These are phyloP conservation scores for Backusella australiensis DNA, from an alignment of 192 early-diverging fungal genomes.

Conservation along the genomic window DNA sequence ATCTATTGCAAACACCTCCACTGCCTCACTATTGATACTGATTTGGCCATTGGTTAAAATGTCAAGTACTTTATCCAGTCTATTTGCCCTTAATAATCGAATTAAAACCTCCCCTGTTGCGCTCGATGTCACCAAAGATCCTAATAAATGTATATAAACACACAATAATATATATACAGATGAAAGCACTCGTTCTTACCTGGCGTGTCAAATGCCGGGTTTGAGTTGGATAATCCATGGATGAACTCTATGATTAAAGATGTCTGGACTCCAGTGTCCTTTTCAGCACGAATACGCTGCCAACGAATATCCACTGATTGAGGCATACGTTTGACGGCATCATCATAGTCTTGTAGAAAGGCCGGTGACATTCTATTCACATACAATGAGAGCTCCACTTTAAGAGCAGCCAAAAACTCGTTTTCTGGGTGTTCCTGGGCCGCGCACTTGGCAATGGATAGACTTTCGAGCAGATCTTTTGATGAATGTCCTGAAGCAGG, in stretches of 20 bases:
- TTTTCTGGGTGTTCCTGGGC: neutral
- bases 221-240: neutral
- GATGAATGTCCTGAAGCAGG: too few relatives aligned
- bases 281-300: slow-evolving; percentile 11
- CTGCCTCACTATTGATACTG: neutral
- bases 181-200: neutral
- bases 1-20: slow-evolving; percentile 11
- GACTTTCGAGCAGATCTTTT: neutral
- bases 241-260: neutral
- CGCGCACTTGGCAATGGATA: neutral
- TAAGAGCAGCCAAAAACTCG: slow-evolving; percentile 2
- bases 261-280: neutral
- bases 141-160: slow-evolving; percentile 1
- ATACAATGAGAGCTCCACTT: slow-evolving; percentile 14
- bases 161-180: neutral
- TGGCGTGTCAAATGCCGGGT: neutral
- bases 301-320: slow-evolving; percentile 16
- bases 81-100: slow-evolving; percentile 2
- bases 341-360: neutral
- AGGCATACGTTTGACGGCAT: neutral
- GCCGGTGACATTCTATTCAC: neutral
- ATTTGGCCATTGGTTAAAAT: neutral
- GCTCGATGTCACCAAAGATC: neutral
- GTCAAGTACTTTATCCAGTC: neutral
- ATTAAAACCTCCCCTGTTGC: slow-evolving; percentile 8